Evolutionary conservation across 2,329 filamentous ascomycete genomes (phyloP).

Genomic region (Sarocladium oryzae): DNA sequence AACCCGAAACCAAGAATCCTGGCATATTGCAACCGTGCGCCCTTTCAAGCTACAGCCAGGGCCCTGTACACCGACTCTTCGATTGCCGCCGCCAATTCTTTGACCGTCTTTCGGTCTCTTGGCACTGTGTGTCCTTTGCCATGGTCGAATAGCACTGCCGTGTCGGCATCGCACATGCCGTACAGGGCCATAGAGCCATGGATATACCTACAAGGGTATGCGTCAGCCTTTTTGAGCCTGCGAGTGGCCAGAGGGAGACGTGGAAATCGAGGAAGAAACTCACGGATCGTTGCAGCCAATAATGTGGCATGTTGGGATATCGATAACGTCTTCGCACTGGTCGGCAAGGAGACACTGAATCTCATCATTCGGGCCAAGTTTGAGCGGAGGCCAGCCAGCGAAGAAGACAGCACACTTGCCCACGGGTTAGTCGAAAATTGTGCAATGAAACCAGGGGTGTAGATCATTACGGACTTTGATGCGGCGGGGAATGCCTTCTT

Average conservation of each 20-base stretch:
- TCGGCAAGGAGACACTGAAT: conserved; percentile 39
- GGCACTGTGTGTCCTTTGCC: conserved; percentile 58
- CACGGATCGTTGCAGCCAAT: conserved; percentile 45
- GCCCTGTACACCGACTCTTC: background rate
- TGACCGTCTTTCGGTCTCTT: conserved; percentile 39
- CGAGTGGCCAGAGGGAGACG: no score
- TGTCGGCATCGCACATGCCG: conserved; percentile 52
- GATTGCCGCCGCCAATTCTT: conserved; percentile 22
- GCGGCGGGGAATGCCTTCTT: conserved; percentile 24
- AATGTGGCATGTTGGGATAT: conserved; percentile 43
- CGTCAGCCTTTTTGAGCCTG: no score
- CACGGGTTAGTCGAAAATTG: no score
- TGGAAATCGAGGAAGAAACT: background rate
- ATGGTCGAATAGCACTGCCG: conserved; percentile 52
- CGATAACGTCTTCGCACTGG: conserved; percentile 37
- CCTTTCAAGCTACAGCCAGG: background rate
- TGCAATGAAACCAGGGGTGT: no score
- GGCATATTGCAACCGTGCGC: no score
- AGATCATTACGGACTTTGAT: conserved; percentile 28
- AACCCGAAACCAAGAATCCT: no score
- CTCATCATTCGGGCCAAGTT: conserved; percentile 22
- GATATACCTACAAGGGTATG: conserved; percentile 31
- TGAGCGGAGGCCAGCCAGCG: conserved; percentile 42
- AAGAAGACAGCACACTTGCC: conserved; percentile 43
- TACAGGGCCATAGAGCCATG: conserved; percentile 52